A percentile compares a stretch with the other conserved stretches of the same genome.
Conservation (phyloP, 23 red algal genomes). For the Chondrus crispus region DNA sequence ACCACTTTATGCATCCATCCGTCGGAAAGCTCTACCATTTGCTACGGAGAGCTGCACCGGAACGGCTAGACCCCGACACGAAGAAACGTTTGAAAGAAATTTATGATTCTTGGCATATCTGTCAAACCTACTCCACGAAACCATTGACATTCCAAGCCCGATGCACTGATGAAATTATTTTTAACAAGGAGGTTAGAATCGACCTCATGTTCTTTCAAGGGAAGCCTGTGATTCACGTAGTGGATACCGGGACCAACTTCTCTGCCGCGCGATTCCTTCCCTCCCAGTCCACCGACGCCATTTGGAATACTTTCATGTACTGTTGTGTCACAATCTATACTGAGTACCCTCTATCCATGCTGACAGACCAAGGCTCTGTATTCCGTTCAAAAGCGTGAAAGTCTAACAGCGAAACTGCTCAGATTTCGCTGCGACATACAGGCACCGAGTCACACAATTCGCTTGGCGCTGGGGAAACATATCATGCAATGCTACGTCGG, state of each 20-base stretch:
- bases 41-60: not conserved
- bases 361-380: not conserved
- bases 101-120: not conserved
- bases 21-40: not conserved
- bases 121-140: not conserved
- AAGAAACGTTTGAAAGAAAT: not conserved
- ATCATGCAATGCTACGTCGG: not conserved
- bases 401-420: not conserved
- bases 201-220: not conserved
- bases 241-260: not conserved
- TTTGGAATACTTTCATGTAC: not conserved
- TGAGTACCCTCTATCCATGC: not conserved
- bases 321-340: not conserved
- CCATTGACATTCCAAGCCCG: not conserved
- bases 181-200: not conserved
- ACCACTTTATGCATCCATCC: not conserved
- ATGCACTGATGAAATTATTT: not conserved
- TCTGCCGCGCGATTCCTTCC: not conserved
- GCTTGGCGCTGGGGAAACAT: not conserved
- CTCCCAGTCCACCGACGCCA: not conserved
- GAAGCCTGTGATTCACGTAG: not conserved
- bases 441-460: not conserved
- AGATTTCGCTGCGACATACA: not conserved
- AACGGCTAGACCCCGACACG: not conserved
- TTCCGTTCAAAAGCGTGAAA: not conserved